phyloP scores from a whole-genome alignment of 805 yeast species.

The Yarrowia bubula region DNA sequence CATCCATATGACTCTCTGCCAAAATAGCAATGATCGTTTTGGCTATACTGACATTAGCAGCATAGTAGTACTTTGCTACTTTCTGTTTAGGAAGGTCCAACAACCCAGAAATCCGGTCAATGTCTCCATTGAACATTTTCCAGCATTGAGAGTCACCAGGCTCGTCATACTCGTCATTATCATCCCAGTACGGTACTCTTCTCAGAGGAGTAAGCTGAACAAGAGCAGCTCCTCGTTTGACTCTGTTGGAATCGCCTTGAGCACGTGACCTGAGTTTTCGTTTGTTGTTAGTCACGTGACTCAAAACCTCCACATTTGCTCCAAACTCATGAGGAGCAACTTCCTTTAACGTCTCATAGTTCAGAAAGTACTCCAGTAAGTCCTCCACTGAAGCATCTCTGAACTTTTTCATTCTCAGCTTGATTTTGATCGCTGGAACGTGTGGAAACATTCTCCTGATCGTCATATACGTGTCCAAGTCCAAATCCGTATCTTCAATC shows the following conservation, averaged over 20 bases:
- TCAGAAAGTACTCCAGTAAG: constrained; percentile 14
- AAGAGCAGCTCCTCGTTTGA: constrained; percentile 12
- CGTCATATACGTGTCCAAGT: constrained; percentile 4
- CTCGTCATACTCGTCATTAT: neutral
- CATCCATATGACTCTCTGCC: neutral
- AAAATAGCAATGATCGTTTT: neutral
- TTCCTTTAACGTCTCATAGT: constrained; percentile 17
- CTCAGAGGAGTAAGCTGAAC: constrained; percentile 8
- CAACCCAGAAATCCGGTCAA: neutral
- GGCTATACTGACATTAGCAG: neutral
- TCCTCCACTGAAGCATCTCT: neutral
- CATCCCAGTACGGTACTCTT: constrained; percentile 19
- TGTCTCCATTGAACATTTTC: constrained; percentile 18
- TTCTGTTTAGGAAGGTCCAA: constrained; percentile 1
- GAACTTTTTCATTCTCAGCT: constrained; percentile 17
- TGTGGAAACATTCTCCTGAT: constrained; percentile 16
- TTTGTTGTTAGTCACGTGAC: neutral
- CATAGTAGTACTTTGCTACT: constrained; percentile 23
- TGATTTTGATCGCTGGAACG: constrained; percentile 5
- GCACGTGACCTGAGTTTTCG: neutral
- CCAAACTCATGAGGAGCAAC: constrained; percentile 15
- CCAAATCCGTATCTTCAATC: constrained; percentile 13
- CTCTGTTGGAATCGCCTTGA: constrained; percentile 6
- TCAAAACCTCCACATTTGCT: constrained; percentile 6
- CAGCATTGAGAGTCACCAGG: constrained; percentile 16